Conservation (phyloP, 2,329 filamentous ascomycete species). For the Cadophora sp. region DNA sequence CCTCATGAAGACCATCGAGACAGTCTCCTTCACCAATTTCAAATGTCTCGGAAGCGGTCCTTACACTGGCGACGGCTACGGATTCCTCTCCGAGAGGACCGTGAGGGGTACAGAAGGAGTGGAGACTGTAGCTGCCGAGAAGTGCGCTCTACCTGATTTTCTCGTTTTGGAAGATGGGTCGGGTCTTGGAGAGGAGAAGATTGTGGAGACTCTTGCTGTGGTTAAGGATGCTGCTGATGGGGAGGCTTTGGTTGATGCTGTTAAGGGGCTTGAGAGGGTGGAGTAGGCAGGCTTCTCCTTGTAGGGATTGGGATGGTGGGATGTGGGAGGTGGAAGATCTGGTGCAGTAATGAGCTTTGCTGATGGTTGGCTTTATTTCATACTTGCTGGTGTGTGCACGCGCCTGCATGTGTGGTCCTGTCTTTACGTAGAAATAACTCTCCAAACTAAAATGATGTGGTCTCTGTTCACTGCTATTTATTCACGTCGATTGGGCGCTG, state of each 20-base stretch:
- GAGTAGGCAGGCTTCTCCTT: neutral
- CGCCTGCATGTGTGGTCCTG: neutral
- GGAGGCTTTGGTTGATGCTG: neutral
- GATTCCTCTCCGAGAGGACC: neutral
- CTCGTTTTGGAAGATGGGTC: neutral
- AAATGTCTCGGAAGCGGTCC: neutral
- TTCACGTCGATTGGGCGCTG: no score
- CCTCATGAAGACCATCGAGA: neutral
- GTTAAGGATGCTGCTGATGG: neutral
- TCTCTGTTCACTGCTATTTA: no score
- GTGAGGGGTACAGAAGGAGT: neutral
- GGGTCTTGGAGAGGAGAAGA: neutral
- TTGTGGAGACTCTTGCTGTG: neutral
- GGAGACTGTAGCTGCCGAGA: neutral
- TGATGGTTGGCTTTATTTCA: neutral
- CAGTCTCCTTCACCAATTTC: neutral
- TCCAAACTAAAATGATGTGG: no score
- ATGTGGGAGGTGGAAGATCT: neutral
- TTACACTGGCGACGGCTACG: neutral
- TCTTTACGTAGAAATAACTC: neutral
- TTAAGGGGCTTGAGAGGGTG: neutral
- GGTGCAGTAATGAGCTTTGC: neutral
- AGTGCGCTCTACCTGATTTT: neutral
- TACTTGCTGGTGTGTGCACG: neutral
- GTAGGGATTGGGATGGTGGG: neutral